A percentile compares a stretch with the other conserved stretches of the same genome.
These are phyloP conservation scores for Phaeosphaeriaceae sp. DNA, from an alignment of 2,329 filamentous ascomycete species.

Conservation along the genomic window DNA sequence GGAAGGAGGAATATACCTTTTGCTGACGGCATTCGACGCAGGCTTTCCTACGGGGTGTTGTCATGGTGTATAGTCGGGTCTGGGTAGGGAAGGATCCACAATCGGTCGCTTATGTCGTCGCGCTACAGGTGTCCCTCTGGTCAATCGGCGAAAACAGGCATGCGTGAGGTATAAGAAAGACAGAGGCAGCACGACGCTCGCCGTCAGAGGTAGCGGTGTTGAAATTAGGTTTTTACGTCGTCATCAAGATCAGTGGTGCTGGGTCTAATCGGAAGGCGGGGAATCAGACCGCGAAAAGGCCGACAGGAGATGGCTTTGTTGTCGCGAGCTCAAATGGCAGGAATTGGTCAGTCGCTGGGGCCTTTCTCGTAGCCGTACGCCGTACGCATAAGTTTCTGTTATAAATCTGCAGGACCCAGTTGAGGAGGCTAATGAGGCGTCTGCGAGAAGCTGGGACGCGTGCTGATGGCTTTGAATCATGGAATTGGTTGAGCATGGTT, in stretches of 20 bases:
- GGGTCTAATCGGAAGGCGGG: constrained; percentile 43
- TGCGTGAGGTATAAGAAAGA: constrained; percentile 22
- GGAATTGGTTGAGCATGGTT: constrained; percentile 27
- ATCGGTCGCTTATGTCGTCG: constrained; percentile 23
- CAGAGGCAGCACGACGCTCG: constrained; percentile 12
- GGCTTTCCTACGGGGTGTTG: constrained; percentile 45
- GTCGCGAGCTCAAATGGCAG: neutral
- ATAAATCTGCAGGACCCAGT: constrained; percentile 21
- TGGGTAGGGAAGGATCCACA: constrained; percentile 28
- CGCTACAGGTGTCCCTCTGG: constrained; percentile 24
- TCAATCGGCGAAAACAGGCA: constrained; percentile 39
- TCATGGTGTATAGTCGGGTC: constrained; percentile 35
- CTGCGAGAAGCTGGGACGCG: constrained; percentile 28
- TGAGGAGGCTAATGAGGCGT: constrained; percentile 26
- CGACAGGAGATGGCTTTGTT: constrained; percentile 9
- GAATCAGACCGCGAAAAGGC: constrained; percentile 34
- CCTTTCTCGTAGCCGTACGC: constrained; percentile 15
- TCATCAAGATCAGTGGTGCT: constrained; percentile 38
- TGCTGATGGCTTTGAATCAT: constrained; percentile 12
- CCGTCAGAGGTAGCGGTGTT: constrained; percentile 22
- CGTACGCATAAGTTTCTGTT: constrained; percentile 31
- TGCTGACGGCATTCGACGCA: constrained; percentile 50
- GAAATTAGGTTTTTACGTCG: constrained; percentile 41
- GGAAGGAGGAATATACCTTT: constrained; percentile 35
- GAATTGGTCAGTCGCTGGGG: constrained; percentile 9